Conservation (phyloP, 495 filamentous ascomycete genomes). For the Barbatosphaeria neglecta region DNA sequence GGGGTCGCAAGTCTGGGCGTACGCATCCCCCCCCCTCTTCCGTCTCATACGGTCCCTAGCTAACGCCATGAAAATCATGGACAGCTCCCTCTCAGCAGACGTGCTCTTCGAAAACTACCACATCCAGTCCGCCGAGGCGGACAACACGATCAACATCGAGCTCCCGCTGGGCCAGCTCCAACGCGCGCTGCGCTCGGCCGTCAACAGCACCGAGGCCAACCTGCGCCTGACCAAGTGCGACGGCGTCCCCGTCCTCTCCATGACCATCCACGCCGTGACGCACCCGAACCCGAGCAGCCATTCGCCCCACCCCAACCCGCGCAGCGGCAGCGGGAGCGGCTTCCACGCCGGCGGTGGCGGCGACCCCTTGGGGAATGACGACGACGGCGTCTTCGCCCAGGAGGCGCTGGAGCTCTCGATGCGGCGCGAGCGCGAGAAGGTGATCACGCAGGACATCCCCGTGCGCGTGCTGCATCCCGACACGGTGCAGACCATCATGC, state of each 20-base stretch:
- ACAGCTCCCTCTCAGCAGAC: conserved; percentile 49
- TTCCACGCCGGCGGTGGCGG: conserved; percentile 7
- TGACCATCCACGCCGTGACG: conserved; percentile 66
- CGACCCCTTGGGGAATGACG: conserved; percentile 14
- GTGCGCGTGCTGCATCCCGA: conserved; percentile 72
- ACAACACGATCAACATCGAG: conserved; percentile 90
- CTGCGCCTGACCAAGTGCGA: conserved; percentile 90
- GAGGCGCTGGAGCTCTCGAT: conserved; percentile 38
- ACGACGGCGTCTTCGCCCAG: conserved; percentile 32
- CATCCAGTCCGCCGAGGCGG: conserved; percentile 66
- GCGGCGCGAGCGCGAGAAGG: conserved; percentile 59
- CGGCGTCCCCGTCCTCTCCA: conserved; percentile 65
- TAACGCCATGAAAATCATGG: neutral
- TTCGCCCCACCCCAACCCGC: conserved; percentile 15
- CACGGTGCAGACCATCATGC: conserved; percentile 73
- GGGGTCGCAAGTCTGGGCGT: conserved; percentile 97
- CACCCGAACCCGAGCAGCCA: no score
- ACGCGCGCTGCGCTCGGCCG: conserved; percentile 76
- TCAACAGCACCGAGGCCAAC: conserved; percentile 60
- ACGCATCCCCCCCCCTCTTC: conserved; percentile 23
- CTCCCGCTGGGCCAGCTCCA: conserved; percentile 70
- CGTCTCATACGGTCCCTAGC: neutral
- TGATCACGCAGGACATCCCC: conserved; percentile 95
- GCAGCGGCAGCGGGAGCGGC: conserved; percentile 12
- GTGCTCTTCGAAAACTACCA: conserved; percentile 83